Evolutionary conservation across 2,329 filamentous ascomycete species (phyloP), one percentile per base, ranked within the genome.

Genomic region (Diaporthe australafricana): DNA sequence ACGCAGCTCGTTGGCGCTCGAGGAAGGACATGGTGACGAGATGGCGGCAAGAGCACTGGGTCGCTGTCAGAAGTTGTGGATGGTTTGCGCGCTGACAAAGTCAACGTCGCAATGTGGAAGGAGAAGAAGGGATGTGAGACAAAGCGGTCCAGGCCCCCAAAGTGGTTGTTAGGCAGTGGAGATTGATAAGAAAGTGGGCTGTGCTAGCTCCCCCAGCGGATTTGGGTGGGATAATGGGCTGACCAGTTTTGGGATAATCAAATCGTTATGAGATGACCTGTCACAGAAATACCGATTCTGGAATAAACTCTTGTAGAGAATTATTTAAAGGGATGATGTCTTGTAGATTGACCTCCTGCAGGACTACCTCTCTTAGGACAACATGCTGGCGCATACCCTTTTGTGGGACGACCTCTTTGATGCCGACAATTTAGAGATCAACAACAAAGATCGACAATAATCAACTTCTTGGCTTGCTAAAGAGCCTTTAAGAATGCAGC

Each of bases 1-100:
- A 87, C 72, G 89, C 85, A 71, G 88, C 89, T 75, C 90, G 87
- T 81, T 92, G 90, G 76, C 89, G 90, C 77, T 92, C 89, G 73
- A 93, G 87, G 76, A 89, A 91, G 71, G 90, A 90, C 89, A 91
- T 92, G 56, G 40, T 27, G 67, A 50, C 52, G 47, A 48, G 68
- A 50, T 71, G 65, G 67, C 48, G 65, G 67, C 48, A 72, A 62
- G 35, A 70, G 57, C 67, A 16, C 45, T 32, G 50, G 17, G 22
- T 42, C 55, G 30, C 67, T 68, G 63, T 68, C 53, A 12, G 47
- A 47, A 25, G 47, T 16, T 27, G 55, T 65, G 70, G 56, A 48
- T 38, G 69, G 5, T 20, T 62, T 27, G 60, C 32, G 42, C 52
- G 60, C 53, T 47, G 57, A 68, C 66, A 6, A 40, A 38, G 66